phyloP scores from a whole-genome alignment of 805 yeast genomes.

The Kregervanrija fluxuum region DNA sequence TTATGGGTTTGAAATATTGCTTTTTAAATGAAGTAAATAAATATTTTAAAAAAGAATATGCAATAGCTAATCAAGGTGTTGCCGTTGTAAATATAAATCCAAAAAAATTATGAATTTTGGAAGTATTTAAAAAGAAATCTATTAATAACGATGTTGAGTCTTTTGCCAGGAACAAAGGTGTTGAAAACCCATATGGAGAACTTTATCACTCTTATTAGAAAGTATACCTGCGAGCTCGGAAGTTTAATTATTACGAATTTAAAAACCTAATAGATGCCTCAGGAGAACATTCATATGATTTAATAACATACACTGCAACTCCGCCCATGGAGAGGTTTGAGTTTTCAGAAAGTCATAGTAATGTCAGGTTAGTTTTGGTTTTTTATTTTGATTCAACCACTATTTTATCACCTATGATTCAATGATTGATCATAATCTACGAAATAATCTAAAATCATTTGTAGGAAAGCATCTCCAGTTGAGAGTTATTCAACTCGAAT shows the following conservation, averaged over 20 bases:
- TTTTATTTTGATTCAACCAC: slow-evolving; percentile 7
- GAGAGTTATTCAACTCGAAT: slow-evolving; percentile 7
- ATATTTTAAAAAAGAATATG: background rate
- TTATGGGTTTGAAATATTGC: no score
- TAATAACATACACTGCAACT: slow-evolving; percentile 6
- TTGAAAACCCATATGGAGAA: slow-evolving; percentile 7
- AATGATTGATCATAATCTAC: slow-evolving; percentile 1
- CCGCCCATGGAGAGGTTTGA: slow-evolving; percentile 6
- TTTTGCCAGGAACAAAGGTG: slow-evolving; percentile 9
- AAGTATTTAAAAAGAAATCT: slow-evolving; percentile 8
- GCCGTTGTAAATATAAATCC: slow-evolving; percentile 7
- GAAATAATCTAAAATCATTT: slow-evolving; percentile 7
- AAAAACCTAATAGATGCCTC: slow-evolving; percentile 2
- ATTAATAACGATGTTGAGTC: slow-evolving; percentile 2
- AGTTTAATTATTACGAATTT: slow-evolving; percentile 5
- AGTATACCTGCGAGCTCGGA: slow-evolving; percentile 7
- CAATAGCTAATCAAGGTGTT: slow-evolving; percentile 7
- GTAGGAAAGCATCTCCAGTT: slow-evolving; percentile 8
- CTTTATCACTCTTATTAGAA: slow-evolving; percentile 4
- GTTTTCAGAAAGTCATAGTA: slow-evolving; percentile 2
- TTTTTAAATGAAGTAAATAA: background rate
- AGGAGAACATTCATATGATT: slow-evolving; percentile 7
- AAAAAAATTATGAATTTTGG: slow-evolving; percentile 8
- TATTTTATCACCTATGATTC: slow-evolving; percentile 11
- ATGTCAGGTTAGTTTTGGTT: slow-evolving; percentile 1